phyloP scores from a whole-genome alignment of 2,329 filamentous ascomycete genomes.

The Akanthomyces dipterigenus region DNA sequence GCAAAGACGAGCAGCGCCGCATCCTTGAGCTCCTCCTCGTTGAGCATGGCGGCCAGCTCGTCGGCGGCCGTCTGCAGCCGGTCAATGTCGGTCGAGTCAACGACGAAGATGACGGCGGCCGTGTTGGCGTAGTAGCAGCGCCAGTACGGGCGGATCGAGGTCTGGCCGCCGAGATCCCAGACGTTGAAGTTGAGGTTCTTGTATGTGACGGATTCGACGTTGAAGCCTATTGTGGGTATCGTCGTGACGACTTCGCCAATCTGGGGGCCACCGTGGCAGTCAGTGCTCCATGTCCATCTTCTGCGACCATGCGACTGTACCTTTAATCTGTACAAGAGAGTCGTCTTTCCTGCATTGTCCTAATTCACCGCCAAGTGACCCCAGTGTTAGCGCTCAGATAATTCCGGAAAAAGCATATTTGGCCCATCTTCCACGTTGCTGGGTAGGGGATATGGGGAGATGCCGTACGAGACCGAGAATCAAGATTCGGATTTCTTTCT shows the following conservation, averaged over 20 bases:
- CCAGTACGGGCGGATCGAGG: conserved; percentile 98
- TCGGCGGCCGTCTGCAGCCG: conserved; percentile 87
- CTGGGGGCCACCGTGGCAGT: conserved; percentile 40
- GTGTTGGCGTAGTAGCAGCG: conserved; percentile 99
- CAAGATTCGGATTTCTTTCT: conserved; percentile 97
- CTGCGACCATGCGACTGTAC: conserved; percentile 35
- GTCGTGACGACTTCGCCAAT: conserved; percentile 98
- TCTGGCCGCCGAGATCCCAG: conserved; percentile 97
- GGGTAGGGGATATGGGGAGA: neutral
- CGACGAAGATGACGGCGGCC: conserved; percentile 95
- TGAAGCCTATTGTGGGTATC: conserved; percentile 98
- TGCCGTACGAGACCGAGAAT: conserved; percentile 79
- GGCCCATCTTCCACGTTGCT: neutral
- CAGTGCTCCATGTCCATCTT: neutral
- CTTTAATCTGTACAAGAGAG: conserved; percentile 91
- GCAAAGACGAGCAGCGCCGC: conserved; percentile 91
- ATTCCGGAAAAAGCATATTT: neutral
- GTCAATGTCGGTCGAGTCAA: conserved; percentile 96
- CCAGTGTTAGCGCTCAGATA: neutral
- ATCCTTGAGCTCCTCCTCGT: conserved; percentile 93
- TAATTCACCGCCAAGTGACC: conserved; percentile 30
- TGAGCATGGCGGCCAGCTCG: conserved; percentile 89
- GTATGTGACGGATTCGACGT: conserved; percentile 97
- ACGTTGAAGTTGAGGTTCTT: conserved; percentile 98
- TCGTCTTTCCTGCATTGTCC: conserved; percentile 99